phyloP scores from a whole-genome alignment of 2,329 filamentous ascomycete genomes.

The Emmonsiellopsis sp. region DNA sequence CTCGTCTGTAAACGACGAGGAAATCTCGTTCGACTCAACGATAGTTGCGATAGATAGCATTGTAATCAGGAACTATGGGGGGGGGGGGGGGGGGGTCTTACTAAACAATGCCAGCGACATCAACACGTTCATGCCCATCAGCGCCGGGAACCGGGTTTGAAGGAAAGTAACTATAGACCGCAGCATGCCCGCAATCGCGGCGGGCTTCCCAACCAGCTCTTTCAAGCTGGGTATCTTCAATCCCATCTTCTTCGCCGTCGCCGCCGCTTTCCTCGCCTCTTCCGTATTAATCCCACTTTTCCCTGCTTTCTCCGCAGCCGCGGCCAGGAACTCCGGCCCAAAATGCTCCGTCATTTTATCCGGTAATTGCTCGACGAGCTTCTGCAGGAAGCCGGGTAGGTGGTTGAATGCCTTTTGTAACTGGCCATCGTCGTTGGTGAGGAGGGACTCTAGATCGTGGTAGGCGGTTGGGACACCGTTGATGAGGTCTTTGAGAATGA shows the following conservation, averaged over 20 bases:
- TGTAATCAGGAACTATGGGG: no score
- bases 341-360: conserved; percentile 67
- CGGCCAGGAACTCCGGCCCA: conserved; percentile 73
- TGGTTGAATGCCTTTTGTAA: conserved; percentile 54
- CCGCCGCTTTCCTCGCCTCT: conserved; percentile 42
- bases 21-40: no score
- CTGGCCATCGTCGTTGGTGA: conserved; percentile 54
- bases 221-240: conserved; percentile 63
- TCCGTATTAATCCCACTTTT: conserved; percentile 51
- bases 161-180: conserved; percentile 85
- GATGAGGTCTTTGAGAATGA: conserved; percentile 83
- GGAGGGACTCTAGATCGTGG: conserved; percentile 66
- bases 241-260: conserved; percentile 55
- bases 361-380: conserved; percentile 74
- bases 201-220: conserved; percentile 73
- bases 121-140: conserved; percentile 83
- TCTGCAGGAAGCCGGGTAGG: conserved; percentile 71
- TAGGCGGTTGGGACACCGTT: conserved; percentile 92
- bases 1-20: no score
- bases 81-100: conserved; percentile 39
- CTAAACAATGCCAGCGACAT: conserved; percentile 82
- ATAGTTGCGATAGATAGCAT: no score
- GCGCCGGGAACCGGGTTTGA: conserved; percentile 77
- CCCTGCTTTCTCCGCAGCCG: conserved; percentile 57
- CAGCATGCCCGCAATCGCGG: conserved; percentile 74